A percentile compares a stretch with the other conserved stretches of the same genome.
phyloP scores from a whole-genome alignment of 371 early-diverging fungal genomes.

The Parasitella parasitica region DNA sequence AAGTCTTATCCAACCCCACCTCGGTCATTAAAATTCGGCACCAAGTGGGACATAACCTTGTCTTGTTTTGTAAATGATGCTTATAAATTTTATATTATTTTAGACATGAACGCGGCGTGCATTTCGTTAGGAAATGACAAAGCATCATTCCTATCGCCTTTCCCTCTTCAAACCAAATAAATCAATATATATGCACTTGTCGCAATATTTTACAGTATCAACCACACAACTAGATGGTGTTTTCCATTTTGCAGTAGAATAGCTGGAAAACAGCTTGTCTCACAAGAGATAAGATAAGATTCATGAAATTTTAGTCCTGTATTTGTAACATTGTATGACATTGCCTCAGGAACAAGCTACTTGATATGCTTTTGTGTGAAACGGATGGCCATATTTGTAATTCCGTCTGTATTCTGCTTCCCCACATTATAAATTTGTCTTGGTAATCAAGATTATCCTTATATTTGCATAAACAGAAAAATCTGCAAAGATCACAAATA shows the following conservation, averaged over 20 bases:
- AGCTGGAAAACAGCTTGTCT: background rate
- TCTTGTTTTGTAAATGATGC: conserved; percentile 3
- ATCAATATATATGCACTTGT: too few relatives aligned
- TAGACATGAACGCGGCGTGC: background rate
- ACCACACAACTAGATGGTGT: background rate
- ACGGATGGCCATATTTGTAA: background rate
- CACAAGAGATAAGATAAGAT: conserved; percentile 3
- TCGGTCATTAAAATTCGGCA: background rate
- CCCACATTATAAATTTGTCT: background rate
- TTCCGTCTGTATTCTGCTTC: background rate
- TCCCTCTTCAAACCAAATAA: background rate
- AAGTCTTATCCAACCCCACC: conserved; percentile 8
- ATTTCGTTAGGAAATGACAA: conserved; percentile 5
- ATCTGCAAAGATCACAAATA: background rate
- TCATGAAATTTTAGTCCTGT: background rate
- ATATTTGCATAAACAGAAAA: background rate
- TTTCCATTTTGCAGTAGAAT: background rate
- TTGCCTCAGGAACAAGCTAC: background rate
- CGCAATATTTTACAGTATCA: too few relatives aligned
- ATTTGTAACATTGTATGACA: background rate
- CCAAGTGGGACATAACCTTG: background rate
- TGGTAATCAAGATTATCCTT: background rate
- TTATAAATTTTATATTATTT: conserved; percentile 14
- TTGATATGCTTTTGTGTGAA: background rate
- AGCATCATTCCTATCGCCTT: background rate